These are phyloP conservation scores for Trichophyton schoenleinii DNA, from an alignment of 2,329 filamentous ascomycete species.

Conservation along the genomic window DNA sequence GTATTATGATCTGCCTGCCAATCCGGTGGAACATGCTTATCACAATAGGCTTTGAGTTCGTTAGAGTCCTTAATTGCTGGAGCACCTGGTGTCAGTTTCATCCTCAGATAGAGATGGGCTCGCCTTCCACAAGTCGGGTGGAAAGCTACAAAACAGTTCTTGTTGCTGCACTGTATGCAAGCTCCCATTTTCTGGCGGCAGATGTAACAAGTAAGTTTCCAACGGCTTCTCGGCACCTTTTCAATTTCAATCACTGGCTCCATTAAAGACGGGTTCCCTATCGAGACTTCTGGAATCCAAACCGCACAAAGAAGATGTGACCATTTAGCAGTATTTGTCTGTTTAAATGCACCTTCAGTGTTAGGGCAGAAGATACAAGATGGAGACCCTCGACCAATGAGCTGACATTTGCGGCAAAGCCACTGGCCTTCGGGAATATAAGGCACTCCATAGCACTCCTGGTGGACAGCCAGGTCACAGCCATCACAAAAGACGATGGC, in stretches of 20 bases:
- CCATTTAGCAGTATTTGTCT: conserved; percentile 93
- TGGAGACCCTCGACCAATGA: conserved; percentile 82
- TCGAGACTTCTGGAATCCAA: conserved; percentile 94
- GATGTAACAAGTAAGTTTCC: conserved; percentile 91
- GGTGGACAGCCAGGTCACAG: conserved; percentile 92
- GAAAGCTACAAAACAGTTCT: conserved; percentile 91
- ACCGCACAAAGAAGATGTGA: conserved; percentile 91
- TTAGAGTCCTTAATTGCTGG: conserved; percentile 67
- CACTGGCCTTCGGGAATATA: conserved; percentile 98
- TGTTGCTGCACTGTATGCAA: conserved; percentile 96
- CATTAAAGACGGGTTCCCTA: conserved; percentile 95
- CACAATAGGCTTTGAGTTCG: conserved; percentile 85
- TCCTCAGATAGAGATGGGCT: conserved; percentile 78
- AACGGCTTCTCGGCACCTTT: conserved; percentile 86
- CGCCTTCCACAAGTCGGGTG: conserved; percentile 91
- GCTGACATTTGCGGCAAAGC: conserved; percentile 92
- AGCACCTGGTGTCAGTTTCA: conserved; percentile 82
- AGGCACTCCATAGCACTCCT: conserved; percentile 96
- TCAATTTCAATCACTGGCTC: conserved; percentile 97
- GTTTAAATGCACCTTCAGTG: conserved; percentile 94
- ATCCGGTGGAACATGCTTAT: conserved; percentile 83
- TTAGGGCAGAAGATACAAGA: conserved; percentile 98
- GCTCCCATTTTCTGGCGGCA: conserved; percentile 96
- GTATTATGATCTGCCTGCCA: conserved; percentile 81
- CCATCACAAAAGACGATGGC: conserved; percentile 98